phyloP scores from a whole-genome alignment of 148 eudicot genomes.

The Chenopodium suecicum region DNA sequence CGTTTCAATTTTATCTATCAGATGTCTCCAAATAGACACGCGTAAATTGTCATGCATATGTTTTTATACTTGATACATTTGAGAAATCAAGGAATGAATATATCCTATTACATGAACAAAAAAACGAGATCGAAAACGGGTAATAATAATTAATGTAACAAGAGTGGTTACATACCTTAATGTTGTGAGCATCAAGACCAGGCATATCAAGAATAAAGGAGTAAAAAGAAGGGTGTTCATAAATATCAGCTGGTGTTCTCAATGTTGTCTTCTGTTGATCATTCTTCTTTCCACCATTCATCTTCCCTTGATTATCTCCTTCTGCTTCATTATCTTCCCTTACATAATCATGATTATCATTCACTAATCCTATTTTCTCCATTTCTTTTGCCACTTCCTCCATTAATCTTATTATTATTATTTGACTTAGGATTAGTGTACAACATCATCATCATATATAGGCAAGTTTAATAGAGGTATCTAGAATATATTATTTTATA shows the following conservation, averaged over 20 bases:
- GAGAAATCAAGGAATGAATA: too few species aligned
- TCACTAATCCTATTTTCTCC: slow-evolving; percentile 14
- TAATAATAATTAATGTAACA: not conserved
- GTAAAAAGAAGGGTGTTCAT: slow-evolving; percentile 36
- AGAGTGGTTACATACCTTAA: slow-evolving; percentile 27
- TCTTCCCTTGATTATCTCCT: not conserved
- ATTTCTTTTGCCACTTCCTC: not conserved
- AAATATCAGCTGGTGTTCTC: slow-evolving; percentile 46
- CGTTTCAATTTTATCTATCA: not conserved
- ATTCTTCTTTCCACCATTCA: slow-evolving; percentile 18
- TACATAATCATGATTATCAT: slow-evolving; percentile 4
- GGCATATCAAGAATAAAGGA: slow-evolving; percentile 46
- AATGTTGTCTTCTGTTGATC: slow-evolving; percentile 34
- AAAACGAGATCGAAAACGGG: too few species aligned
- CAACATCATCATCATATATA: not conserved
- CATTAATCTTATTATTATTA: not conserved
- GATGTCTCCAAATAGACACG: not conserved
- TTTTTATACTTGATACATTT: too few species aligned
- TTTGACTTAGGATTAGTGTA: not conserved
- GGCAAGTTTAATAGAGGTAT: not conserved
- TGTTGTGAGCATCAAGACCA: slow-evolving; percentile 41
- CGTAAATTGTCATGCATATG: not conserved
- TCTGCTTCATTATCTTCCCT: not conserved
- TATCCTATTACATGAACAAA: too few species aligned
- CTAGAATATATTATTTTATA: slow-evolving; percentile 3